These are phyloP conservation scores for Fusarium hainanense DNA, from an alignment of 2,329 filamentous ascomycete species.

Conservation along the genomic window DNA sequence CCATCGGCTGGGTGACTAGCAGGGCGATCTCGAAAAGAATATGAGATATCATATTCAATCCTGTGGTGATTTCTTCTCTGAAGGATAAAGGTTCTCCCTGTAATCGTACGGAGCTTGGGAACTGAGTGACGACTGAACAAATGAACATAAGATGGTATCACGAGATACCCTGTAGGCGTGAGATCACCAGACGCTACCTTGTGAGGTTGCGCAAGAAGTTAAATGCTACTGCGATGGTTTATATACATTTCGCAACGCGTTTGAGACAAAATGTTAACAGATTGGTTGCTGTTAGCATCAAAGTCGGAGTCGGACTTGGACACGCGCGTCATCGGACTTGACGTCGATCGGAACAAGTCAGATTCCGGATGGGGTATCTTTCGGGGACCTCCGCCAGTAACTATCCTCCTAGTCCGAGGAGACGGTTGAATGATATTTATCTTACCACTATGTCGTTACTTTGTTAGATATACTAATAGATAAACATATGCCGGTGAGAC, in stretches of 20 bases:
- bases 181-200: neutral
- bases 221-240: no score
- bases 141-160: no score
- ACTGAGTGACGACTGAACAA: rapidly evolving
- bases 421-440: no score
- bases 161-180: neutral
- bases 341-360: neutral
- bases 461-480: no score
- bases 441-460: no score
- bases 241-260: no score
- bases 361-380: neutral
- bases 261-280: neutral
- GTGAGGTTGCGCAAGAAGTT: neutral
- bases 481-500: no score
- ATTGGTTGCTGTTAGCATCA: rapidly evolving
- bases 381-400: no score
- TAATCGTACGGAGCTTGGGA: rapidly evolving
- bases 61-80: no score
- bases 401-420: no score
- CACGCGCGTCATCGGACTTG: no score
- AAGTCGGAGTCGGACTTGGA: neutral
- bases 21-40: neutral
- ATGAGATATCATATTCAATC: neutral
- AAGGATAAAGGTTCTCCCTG: no score
- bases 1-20: neutral